These are phyloP conservation scores for Elasticomyces elasticus DNA, from an alignment of 495 filamentous ascomycete genomes.

Conservation along the genomic window DNA sequence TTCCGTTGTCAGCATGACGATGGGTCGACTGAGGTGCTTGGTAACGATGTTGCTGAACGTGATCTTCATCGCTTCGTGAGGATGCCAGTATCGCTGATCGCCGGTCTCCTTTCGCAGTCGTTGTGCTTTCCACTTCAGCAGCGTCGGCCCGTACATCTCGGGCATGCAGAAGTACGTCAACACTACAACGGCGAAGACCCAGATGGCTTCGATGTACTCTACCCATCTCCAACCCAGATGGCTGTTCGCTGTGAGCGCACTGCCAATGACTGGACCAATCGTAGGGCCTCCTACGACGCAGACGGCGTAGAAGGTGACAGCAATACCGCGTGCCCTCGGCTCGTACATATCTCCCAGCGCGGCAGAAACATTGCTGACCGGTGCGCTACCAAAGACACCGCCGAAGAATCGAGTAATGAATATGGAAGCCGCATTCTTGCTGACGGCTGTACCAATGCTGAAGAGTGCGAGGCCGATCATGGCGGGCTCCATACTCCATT, in stretches of 20 bases:
- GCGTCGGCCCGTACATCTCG: slow-evolving; percentile 16
- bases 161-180: slow-evolving; percentile 13
- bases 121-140: slow-evolving; percentile 20
- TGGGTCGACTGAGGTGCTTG: slow-evolving; percentile 19
- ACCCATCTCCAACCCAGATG: slow-evolving; percentile 24
- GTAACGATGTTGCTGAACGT: slow-evolving; percentile 14
- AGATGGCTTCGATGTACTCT: slow-evolving; percentile 22
- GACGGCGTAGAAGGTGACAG: slow-evolving; percentile 33
- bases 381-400: slow-evolving; percentile 26
- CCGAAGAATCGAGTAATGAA: slow-evolving; percentile 30
- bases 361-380: slow-evolving; percentile 35
- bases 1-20: slow-evolving; percentile 21
- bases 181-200: slow-evolving; percentile 7
- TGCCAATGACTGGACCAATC: slow-evolving; percentile 25
- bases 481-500: slow-evolving; percentile 37
- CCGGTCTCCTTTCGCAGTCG: slow-evolving; percentile 22
- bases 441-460: slow-evolving; percentile 30
- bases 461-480: slow-evolving; percentile 37
- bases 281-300: slow-evolving; percentile 34
- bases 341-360: slow-evolving; percentile 43
- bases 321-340: slow-evolving; percentile 31
- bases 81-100: slow-evolving; percentile 22
- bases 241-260: slow-evolving; percentile 20
- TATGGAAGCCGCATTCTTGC: slow-evolving; percentile 19
- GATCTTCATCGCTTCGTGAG: slow-evolving; percentile 18